Conservation (phyloP, 1,284 basidiomycete genomes). For the Papiliotrema nemorosa region DNA sequence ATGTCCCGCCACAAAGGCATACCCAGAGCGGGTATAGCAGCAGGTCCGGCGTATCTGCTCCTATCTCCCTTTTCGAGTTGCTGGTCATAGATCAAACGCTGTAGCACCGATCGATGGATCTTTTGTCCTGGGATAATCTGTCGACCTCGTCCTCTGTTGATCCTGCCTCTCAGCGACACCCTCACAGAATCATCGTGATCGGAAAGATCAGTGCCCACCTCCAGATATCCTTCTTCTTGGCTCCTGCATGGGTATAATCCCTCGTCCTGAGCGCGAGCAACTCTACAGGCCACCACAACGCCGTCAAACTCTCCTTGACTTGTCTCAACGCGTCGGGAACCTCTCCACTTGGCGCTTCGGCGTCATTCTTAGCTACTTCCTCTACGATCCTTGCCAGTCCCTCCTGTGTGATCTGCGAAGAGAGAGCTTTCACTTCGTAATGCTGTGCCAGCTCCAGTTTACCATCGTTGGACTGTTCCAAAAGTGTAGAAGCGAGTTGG, state of each 20-base stretch:
- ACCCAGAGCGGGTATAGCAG: background rate
- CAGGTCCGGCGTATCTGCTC: background rate
- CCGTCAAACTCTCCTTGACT: slow-evolving; percentile 8
- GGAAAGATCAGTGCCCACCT: slow-evolving; percentile 8
- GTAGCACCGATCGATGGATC: slow-evolving; percentile 15
- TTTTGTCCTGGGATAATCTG: slow-evolving; percentile 11
- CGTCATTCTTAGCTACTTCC: background rate
- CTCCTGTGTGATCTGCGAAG: background rate
- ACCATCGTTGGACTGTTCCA: background rate
- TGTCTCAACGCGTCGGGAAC: slow-evolving; percentile 7
- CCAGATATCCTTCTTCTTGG: slow-evolving; percentile 2
- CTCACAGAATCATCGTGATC: too few relatives aligned
- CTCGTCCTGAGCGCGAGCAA: slow-evolving; percentile 13
- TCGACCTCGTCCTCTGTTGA: slow-evolving; percentile 6
- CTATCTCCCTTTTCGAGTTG: background rate
- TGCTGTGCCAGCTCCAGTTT: background rate
- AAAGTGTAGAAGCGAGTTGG: background rate
- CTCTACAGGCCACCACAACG: slow-evolving; percentile 15
- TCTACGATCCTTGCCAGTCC: background rate
- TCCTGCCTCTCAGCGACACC: slow-evolving; percentile 5
- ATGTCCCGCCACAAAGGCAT: background rate
- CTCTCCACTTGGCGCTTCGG: background rate
- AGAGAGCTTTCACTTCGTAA: background rate
- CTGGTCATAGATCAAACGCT: background rate
- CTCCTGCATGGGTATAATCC: slow-evolving; percentile 6